These are phyloP conservation scores for Linnemannia schmuckeri DNA, from an alignment of 192 early-diverging fungal genomes.

Conservation along the genomic window DNA sequence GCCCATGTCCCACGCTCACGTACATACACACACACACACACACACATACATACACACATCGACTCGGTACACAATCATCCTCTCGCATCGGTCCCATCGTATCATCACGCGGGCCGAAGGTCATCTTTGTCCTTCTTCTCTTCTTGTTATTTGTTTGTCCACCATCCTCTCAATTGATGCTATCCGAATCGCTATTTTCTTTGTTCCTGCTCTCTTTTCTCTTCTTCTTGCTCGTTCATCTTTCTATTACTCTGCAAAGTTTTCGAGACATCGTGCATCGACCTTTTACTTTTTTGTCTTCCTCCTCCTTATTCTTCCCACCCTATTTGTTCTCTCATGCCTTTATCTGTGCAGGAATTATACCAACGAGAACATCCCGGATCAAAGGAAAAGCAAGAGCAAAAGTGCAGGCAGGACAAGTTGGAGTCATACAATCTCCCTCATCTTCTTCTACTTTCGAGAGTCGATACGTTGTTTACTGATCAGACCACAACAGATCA, in stretches of 20 bases:
- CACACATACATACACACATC: background rate
- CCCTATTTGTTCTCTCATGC: background rate
- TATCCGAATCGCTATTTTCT: background rate
- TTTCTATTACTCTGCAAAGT: background rate
- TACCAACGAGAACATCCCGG: too few relatives aligned
- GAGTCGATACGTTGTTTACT: background rate
- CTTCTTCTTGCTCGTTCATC: background rate
- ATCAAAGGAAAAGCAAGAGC: too few relatives aligned
- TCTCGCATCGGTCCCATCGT: background rate
- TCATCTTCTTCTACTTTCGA: background rate
- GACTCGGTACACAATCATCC: slow-evolving; percentile 2
- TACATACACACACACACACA: too few relatives aligned
- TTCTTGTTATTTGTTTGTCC: background rate
- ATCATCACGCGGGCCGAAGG: background rate
- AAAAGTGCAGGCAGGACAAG: too few relatives aligned
- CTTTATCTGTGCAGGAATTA: too few relatives aligned
- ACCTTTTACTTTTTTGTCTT: background rate
- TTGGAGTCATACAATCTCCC: too few relatives aligned
- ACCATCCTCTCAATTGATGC: background rate
- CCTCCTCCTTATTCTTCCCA: background rate
- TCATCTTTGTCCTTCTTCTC: background rate
- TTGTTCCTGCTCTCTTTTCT: background rate
- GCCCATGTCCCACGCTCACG: slow-evolving; percentile 6
- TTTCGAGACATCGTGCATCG: background rate
- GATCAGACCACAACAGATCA: background rate